Base-by-base conservation (phyloP, 352 stramenopile genomes). In the Globisporangium middletonii region DNA sequence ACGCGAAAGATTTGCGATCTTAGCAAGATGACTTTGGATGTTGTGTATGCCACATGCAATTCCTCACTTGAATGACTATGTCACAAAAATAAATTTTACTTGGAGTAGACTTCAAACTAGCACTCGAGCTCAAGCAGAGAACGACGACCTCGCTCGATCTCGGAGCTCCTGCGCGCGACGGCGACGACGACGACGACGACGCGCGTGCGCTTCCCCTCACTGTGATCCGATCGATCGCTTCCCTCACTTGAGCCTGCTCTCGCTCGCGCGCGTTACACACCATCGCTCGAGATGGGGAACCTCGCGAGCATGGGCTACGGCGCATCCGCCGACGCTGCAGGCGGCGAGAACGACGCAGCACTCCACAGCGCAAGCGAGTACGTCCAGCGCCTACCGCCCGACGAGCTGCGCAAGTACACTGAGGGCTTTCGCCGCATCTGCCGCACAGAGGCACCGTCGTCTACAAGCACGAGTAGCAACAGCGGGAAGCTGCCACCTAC, bases 371-470 rank as follows among this genome's bases (percentile, higher is more conserved):
- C n/a, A 19, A 48, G 18, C 43, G 68, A 73, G 41, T 89, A 81
- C 65, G 64, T 90, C 19, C 62, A 81, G 38, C 78, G 83, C 0
- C 61, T 92, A n/a, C 74, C 78, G 3, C 63, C 72, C 3, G 46
- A 48, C 4, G 83, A 92, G 52, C 59, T 89, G 47, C 85, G 86
- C 54, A 74, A 78, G 35, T 90, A 84, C 55, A 79, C 73, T 1
- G 83, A 92, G 53, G 83, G 83, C 2, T 89, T 84, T 51, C 78
- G 79, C 0, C 78, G 83, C 45, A 83, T 89, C 43, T 90, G 79
- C 45, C 78, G 80, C n/a, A 63, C 67, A 3, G 76, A 89, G 28
- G 59, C 46, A 26, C 35, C 50, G 19, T 51, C 27, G 43, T 19
- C 35, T 38, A 9, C 33, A 38, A 38, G 12, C 33, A 38, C 33